Evolutionary conservation across 257 asterid genomes (phyloP), one percentile per base, ranked within the genome.

Genomic region (Solanum chaucha): DNA sequence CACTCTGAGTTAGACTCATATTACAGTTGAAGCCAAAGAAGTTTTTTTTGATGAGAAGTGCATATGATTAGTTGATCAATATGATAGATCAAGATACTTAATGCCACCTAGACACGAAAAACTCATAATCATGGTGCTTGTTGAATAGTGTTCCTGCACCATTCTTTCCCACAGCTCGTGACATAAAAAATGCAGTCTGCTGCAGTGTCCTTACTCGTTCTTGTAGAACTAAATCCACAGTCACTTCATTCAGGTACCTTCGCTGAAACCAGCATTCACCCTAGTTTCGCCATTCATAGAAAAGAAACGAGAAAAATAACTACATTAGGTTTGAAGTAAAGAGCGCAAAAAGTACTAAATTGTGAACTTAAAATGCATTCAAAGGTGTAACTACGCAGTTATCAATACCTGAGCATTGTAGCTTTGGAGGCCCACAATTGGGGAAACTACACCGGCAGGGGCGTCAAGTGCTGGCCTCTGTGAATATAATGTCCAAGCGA

Each of bases 181-280:
- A 88, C 89, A 89, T 89, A 20, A 61, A 24, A 59, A 67, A 36
- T 11, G 89, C 89, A 58, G 90, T 89, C 35, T 61, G 73, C 86
- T 86, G 71, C 17, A 89, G 83, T 64, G 70, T 86, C 72, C 74
- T 89, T 58, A 89, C 71, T 2, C 86, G 83, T 74, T 83, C 84
- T 35, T 26, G 72, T 19, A 89, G 19, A 58, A 86, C 72, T 72
- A 55, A 34, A 30, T 84, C 67, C 82, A 26, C 7, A 15, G 61
- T 40, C 14, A 30, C 67, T 46, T 83, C 68, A 15, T 64, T 28
- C 36, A 19, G 70, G 78, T 74, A 82, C 61, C 87, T 89, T 5
- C 13, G 86, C 44, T 74, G 81, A 87, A 89, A 89, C 89, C 87
- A 89, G 84, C 87, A 86, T 83, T 89, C 90, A 87, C 87, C 86